Evolutionary conservation across 371 early-diverging fungal species (phyloP).

Genomic region (Mortierella sp.): DNA sequence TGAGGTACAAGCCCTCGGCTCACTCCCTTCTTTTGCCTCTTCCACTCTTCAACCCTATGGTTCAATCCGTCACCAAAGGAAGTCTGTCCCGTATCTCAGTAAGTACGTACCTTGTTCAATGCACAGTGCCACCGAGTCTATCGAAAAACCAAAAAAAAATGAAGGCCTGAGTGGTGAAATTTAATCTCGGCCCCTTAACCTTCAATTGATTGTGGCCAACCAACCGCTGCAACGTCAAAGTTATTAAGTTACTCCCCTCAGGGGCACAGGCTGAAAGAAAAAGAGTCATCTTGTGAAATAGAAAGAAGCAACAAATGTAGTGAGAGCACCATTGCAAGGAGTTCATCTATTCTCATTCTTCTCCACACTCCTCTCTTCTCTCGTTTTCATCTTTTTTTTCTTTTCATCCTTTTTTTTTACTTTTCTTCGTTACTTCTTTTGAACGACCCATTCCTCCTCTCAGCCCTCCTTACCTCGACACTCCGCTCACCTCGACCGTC

Average conservation of each 20-base stretch:
- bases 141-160: no score
- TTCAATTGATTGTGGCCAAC: no score
- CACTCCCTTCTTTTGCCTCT: not conserved
- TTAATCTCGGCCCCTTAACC: no score
- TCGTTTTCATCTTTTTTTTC: not conserved
- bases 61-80: no score
- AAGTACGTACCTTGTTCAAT: no score
- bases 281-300: not conserved
- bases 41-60: no score
- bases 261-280: no score
- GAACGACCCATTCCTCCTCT: not conserved
- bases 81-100: not conserved
- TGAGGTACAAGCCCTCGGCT: not conserved
- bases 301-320: not conserved
- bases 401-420: not conserved
- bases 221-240: no score
- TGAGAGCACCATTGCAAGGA: not conserved
- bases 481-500: not conserved
- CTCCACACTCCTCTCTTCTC: not conserved
- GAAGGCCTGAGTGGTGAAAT: no score
- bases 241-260: no score
- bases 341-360: not conserved
- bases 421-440: not conserved
- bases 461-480: not conserved
- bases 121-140: no score